Evolutionary conservation across 257 asterid species (phyloP).

Genomic region (Nyctanthes arbortristis): DNA sequence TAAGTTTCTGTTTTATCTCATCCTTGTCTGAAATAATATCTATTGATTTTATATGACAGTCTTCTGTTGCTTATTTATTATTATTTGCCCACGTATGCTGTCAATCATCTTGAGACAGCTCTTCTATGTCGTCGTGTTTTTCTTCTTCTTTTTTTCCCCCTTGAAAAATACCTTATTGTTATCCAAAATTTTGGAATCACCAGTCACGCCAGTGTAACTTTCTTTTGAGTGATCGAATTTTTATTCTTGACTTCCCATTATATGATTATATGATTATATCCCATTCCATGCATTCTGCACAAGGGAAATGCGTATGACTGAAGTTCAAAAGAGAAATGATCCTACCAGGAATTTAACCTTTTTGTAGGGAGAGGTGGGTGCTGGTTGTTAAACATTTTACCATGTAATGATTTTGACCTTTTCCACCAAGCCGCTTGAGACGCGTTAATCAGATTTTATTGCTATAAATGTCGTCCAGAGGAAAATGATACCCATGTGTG

Average conservation of each 20-base stretch:
- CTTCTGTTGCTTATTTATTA: not conserved
- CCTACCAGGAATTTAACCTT: too few relatives aligned
- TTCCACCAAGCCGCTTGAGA: not conserved
- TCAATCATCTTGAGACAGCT: not conserved
- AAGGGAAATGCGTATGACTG: not conserved
- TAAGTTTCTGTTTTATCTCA: conserved; percentile 32
- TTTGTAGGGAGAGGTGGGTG: too few relatives aligned
- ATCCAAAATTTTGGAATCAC: not conserved
- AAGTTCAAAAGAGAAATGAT: not conserved
- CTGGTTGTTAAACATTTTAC: not conserved
- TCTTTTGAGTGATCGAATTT: not conserved
- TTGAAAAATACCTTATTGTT: not conserved
- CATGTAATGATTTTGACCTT: not conserved
- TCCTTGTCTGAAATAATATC: not conserved
- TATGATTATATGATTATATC: too few relatives aligned
- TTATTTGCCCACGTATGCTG: not conserved
- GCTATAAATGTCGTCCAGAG: not conserved
- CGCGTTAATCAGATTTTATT: not conserved
- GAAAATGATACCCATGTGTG: not conserved
- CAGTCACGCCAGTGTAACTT: not conserved
- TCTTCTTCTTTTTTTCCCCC: too few relatives aligned
- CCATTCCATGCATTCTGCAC: not conserved
- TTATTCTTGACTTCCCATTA: not conserved
- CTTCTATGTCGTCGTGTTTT: too few relatives aligned
- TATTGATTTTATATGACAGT: not conserved